Percentiles rank a stretch among this genome's conserved stretches.
These are phyloP conservation scores for Calonectria multiphialidica DNA, from an alignment of 2,329 filamentous ascomycete genomes.

Conservation along the genomic window DNA sequence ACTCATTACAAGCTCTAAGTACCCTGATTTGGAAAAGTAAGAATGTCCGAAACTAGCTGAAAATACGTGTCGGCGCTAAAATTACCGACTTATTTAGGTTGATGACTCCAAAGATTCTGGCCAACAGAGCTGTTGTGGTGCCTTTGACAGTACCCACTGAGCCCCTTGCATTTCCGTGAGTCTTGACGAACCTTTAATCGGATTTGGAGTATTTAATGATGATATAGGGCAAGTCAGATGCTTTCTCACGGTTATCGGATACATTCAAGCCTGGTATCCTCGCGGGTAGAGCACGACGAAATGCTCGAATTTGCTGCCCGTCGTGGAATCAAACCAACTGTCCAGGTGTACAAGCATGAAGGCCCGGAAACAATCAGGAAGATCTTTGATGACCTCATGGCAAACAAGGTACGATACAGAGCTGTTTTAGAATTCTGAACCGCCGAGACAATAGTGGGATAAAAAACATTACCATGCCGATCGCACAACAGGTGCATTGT, in stretches of 20 bases:
- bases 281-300: constrained; percentile 14
- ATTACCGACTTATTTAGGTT: neutral
- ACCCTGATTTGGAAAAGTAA: constrained; percentile 43
- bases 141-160: neutral
- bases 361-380: neutral
- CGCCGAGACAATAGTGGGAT: neutral
- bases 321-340: neutral
- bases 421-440: constrained; percentile 5
- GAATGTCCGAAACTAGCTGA: constrained; percentile 44
- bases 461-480: no score
- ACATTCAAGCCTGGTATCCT: constrained; percentile 8
- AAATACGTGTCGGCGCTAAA: neutral
- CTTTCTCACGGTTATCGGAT: constrained; percentile 7
- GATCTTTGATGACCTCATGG: neutral
- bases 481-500: no score
- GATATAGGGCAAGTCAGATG: neutral
- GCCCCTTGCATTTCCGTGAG: neutral
- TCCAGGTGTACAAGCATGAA: constrained; percentile 1
- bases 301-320: constrained; percentile 5
- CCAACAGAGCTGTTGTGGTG: neutral
- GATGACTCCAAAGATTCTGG: neutral
- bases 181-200: neutral
- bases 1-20: constrained; percentile 57
- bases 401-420: constrained; percentile 10
- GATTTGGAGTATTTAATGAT: neutral